Conservation (phyloP, 2,329 filamentous ascomycete species). For the Ascochyta lentis region DNA sequence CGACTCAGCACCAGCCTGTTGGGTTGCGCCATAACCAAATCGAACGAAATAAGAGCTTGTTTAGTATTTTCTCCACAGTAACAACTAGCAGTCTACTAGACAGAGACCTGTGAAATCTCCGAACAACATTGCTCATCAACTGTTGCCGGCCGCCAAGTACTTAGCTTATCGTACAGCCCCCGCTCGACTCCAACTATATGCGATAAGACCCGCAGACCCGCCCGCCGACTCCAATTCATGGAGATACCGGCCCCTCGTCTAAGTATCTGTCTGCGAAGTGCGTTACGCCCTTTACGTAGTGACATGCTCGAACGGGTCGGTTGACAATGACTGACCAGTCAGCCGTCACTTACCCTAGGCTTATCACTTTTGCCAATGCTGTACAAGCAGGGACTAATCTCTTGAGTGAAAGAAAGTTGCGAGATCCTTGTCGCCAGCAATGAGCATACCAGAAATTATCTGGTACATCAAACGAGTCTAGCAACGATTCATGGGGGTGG, state of each 20-base stretch:
- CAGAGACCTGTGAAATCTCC: not conserved
- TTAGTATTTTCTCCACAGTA: not conserved
- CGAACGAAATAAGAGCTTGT: not conserved
- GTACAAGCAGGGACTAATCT: conserved; percentile 1
- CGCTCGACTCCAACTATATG: conserved; percentile 6
- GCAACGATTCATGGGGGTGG: conserved; percentile 2
- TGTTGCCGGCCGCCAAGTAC: conserved; percentile 2
- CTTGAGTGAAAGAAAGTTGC: not conserved
- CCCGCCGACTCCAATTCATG: conserved; percentile 2
- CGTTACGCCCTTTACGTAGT: conserved; percentile 18
- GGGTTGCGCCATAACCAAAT: conserved; percentile 1
- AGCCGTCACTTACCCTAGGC: not conserved
- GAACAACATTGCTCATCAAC: not conserved
- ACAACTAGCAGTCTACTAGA: conserved; percentile 2
- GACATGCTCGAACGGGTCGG: conserved; percentile 5
- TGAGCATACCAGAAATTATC: not conserved
- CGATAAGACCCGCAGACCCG: conserved; percentile 13
- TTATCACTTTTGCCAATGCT: conserved; percentile 11
- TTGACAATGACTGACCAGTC: conserved; percentile 6
- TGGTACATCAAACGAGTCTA: not conserved
- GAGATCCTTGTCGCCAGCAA: conserved; percentile 2
- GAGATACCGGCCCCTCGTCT: conserved; percentile 5
- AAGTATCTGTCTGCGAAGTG: conserved; percentile 2
- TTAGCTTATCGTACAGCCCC: conserved; percentile 6
- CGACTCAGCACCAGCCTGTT: not conserved